Base-by-base conservation (phyloP, 805 yeast species). In the Metschnikowia lachancei region DNA sequence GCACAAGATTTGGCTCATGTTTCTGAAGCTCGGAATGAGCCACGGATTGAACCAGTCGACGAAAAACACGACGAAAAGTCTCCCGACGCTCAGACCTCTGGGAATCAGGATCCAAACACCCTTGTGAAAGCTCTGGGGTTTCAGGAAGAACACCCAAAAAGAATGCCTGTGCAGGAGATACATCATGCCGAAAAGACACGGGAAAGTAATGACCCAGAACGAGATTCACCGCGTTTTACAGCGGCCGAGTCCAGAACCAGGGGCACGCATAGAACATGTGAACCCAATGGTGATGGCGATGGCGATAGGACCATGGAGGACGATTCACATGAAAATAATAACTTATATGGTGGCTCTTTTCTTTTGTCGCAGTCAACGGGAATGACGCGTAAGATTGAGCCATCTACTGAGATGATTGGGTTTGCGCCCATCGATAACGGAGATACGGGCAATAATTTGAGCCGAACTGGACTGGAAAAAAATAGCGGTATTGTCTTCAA, bases 331-430 rank as follows among this genome's bases (percentile, higher is more conserved):
- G 28, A 16, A 1, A 45, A 22, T 35, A 35, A 14, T 24, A 69
- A 70, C 49, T 39, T 70, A 39, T 72, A 72, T 49, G 75, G 76
- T 6, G 76, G 76, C 3, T 69, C 74, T 9, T 54, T 72, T 13
- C 59, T 71, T 37, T 53, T 72, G 17, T 71, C 76, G 3, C 76
- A 72, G 49, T 68, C 74, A 2, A 72, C 76, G 0, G 76, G 76
- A 2, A 49, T 70, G 36, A 64, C 68, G 5, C 63, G 65, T 43
- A 70, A 72, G 49, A 49, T 72, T 30, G 52, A 45, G 13, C 44
- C 46, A 13, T 41, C 50, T n/a, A 31, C 17, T n/a, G 46, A 33
- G 26, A 26, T 41, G 48, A 17, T 32, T 32, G 41, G 33, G 28
- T 45, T 32, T 31, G 16, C 19, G 0, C 24, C 34, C 17, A 4